Conservation (phyloP, 1,139 yeast genomes). For the Debaryomyces psychrophilus region DNA sequence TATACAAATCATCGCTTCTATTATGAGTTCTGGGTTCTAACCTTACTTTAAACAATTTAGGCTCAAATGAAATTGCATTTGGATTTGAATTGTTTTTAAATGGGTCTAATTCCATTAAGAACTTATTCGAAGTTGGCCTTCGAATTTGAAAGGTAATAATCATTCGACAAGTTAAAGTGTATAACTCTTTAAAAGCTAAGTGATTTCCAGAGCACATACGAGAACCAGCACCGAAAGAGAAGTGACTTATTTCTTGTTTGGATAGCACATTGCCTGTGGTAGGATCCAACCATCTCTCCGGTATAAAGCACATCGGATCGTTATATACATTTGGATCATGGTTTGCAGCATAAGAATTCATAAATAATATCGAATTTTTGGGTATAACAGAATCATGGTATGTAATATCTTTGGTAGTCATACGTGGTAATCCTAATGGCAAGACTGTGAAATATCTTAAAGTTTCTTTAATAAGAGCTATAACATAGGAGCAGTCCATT, state of each 20-base stretch:
- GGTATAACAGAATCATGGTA: constrained; percentile 52
- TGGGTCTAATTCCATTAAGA: constrained; percentile 51
- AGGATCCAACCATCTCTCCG: constrained; percentile 58
- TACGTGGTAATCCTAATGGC: constrained; percentile 68
- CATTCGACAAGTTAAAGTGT: constrained; percentile 39
- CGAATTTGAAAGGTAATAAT: constrained; percentile 41
- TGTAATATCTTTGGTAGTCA: constrained; percentile 52
- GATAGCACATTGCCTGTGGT: constrained; percentile 21
- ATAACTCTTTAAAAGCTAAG: constrained; percentile 65
- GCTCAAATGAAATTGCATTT: constrained; percentile 63
- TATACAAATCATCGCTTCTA: constrained; percentile 27
- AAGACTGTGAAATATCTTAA: constrained; percentile 65
- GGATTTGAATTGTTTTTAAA: constrained; percentile 52
- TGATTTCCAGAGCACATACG: constrained; percentile 70
- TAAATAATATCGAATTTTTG: constrained; percentile 53
- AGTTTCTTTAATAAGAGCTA: constrained; percentile 65
- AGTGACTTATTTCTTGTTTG: constrained; percentile 41
- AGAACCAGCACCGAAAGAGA: constrained; percentile 71
- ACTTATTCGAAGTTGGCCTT: constrained; percentile 35
- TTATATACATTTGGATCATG: constrained; percentile 55
- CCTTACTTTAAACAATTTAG: constrained; percentile 44
- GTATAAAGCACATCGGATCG: constrained; percentile 57
- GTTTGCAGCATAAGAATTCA: constrained; percentile 75
- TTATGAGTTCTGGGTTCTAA: constrained; percentile 26
- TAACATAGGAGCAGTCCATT: constrained; percentile 48